Evolutionary conservation across 2,329 filamentous ascomycete genomes (phyloP), one percentile per base, ranked within the genome.

Genomic region (Cercospora citrullina): DNA sequence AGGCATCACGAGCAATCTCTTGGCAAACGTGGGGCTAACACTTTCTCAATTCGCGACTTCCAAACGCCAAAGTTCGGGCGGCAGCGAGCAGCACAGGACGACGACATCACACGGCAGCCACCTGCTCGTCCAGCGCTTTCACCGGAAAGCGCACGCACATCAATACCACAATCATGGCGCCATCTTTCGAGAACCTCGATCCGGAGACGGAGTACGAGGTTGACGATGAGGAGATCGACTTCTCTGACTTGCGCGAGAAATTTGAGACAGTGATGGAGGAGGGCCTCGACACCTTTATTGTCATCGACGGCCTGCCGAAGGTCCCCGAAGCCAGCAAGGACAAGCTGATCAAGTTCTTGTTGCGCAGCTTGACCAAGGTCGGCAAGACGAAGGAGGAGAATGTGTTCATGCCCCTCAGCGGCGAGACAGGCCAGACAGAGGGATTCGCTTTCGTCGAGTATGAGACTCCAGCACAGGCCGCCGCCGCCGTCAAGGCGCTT

Each of bases 361-460:
- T 96, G 81, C 93, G 94, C 84, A 97, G 96, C 85, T 85, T 99
- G 76, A 94, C 91, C 83, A 85, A 89, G 69, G 92, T 94, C 71
- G 95, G 94, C 73, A 91, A 87, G 82, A 91, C 92, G 73, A 89
- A 88, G 76, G 94, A 97, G 79, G 93, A 97, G 77, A 88, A 90
- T 71, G 88, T 99, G 75, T 91, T 91, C 81, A 99, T 99, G 95
- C 95, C 95, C 69, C 86, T 98, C 81, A 64, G 61, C 61, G 92
- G 91, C 76, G 92, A 96, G 30, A 86, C 93, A 79, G 91, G 91
- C 76, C 91, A 91, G 84, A 95, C 94, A 62, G 86, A 96, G 83
- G 91, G 91, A 72, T 99, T 96, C 78, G 95, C 95, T 68, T 99
- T 99, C 79, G 93, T 99, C 76, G 95, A 99, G 81, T 99, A 94